Evolutionary conservation across 148 eudicot genomes (phyloP).

Genomic region (Pharnaceum exiguum): DNA sequence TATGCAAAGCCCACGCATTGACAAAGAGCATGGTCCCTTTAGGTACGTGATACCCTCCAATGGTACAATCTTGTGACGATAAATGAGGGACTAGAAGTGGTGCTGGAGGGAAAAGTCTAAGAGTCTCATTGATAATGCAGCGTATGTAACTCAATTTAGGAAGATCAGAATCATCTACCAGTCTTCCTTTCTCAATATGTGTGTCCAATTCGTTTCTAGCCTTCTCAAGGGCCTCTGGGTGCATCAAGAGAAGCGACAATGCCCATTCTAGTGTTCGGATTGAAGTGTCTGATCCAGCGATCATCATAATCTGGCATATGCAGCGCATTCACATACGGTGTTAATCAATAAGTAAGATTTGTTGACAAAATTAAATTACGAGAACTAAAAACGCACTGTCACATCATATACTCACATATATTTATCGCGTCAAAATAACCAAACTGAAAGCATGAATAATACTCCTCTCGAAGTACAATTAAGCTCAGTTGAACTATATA

Average conservation of each 20-base stretch:
- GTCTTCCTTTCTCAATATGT: background rate
- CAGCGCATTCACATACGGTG: background rate
- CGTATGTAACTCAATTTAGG: slow-evolving; percentile 11
- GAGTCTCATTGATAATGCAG: slow-evolving; percentile 25
- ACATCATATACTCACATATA: no score
- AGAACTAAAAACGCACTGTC: background rate
- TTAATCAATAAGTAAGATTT: background rate
- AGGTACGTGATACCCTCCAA: slow-evolving; percentile 20
- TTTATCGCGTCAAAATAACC: no score
- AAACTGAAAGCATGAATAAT: no score
- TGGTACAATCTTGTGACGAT: slow-evolving; percentile 21
- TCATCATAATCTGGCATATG: slow-evolving; percentile 3
- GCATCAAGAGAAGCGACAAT: slow-evolving; percentile 23
- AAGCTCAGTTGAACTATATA: no score
- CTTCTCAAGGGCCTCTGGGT: slow-evolving; percentile 12
- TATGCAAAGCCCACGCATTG: slow-evolving; percentile 30
- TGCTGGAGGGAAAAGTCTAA: slow-evolving; percentile 21
- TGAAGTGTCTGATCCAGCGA: slow-evolving; percentile 25
- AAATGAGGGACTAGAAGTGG: slow-evolving; percentile 28
- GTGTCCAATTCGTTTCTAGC: slow-evolving; percentile 22
- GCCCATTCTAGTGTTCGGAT: slow-evolving; percentile 23
- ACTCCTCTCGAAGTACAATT: no score
- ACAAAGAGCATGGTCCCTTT: slow-evolving; percentile 25
- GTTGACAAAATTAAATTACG: background rate
- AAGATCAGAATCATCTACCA: slow-evolving; percentile 25